Base-by-base conservation (phyloP, 2,329 filamentous ascomycete species). In the Trichoderma koningiopsis region DNA sequence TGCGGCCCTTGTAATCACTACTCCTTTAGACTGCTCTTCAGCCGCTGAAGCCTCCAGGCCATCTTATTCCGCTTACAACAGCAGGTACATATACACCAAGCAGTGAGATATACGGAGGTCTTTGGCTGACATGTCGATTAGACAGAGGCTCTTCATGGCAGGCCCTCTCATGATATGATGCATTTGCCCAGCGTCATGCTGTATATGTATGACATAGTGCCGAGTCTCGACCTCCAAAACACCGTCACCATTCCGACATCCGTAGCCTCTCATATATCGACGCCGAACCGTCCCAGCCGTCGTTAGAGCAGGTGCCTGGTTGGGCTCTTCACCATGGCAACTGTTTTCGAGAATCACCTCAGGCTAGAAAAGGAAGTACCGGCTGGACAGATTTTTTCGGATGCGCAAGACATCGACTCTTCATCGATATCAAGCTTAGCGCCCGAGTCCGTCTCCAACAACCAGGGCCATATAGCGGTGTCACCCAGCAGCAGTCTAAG, bases 391-490 rank as follows among this genome's bases (percentile, higher is more conserved):
- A 70, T 68, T 29, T 70, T 74, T 55, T 71, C 71, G 62, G 71
- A 72, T 62, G 71, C 73, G 47, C 56, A 67, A 35, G 59, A 71
- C 43, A 67, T 75, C 59, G 73, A 75, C 71, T 77, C 77, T 66
- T 70, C 73, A 52, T 71, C 75, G 43, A 69, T 76, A 65, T 75
- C 75, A 66, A 70, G 74, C 27, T 72, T 73, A 24, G 64, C 72
- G 52, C 49, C 76, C 33, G 68, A 75, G 29, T 71, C 73, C 55
- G 70, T 70, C 35, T 65, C 71, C 73, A 75, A 77, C 72, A 77
- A 72, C 70, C 74, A 74, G 31, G 74, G 31, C 29, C 64, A 76
- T 72, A 77, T 77, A 57, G 73, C 76, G 65, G 74, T 76, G 66
- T 75, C 76, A 22, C 70, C 71, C 63, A 72, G 74, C 52, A 74